phyloP scores from a whole-genome alignment of 2,329 filamentous ascomycete species.

The Aspergillus sp. region DNA sequence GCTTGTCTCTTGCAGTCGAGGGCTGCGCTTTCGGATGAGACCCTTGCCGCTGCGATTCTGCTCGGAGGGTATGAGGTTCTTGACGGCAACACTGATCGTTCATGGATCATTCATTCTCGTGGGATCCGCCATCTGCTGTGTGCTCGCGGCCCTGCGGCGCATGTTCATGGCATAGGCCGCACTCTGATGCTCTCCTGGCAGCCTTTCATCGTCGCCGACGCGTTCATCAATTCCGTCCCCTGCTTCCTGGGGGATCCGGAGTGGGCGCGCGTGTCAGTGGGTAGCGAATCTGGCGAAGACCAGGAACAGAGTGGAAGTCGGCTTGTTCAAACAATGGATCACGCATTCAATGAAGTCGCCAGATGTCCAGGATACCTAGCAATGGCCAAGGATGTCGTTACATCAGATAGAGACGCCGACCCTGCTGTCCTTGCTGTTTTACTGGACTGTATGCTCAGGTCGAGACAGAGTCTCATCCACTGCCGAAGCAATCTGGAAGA shows the following conservation, averaged over 20 bases:
- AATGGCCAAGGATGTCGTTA: not conserved
- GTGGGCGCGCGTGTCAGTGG: constrained; percentile 1
- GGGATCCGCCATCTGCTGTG: constrained; percentile 12
- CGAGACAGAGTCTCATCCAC: not conserved
- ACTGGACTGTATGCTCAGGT: not conserved
- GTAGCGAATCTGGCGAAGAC: not conserved
- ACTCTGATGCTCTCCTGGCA: constrained; percentile 12
- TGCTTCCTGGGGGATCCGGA: constrained; percentile 12
- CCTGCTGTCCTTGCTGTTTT: not conserved
- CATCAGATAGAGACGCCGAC: not conserved
- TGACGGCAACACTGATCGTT: constrained; percentile 8
- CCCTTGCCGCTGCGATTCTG: constrained; percentile 11
- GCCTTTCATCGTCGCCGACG: constrained; percentile 9
- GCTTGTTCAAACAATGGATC: constrained; percentile 3
- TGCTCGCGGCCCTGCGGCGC: constrained; percentile 10
- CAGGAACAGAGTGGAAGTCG: not conserved
- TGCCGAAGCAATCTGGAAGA: not conserved
- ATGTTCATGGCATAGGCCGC: constrained; percentile 12
- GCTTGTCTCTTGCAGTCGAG: constrained; percentile 2
- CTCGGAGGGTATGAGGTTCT: constrained; percentile 15
- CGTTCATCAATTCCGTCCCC: constrained; percentile 1
- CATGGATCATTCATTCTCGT: constrained; percentile 10
- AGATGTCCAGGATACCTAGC: constrained; percentile 13
- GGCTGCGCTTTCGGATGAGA: constrained; percentile 9
- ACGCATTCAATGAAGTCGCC: constrained; percentile 11